Percentiles rank a stretch among this genome's conserved stretches.
These are phyloP conservation scores for Ilyonectria sp. DNA, from an alignment of 2,329 filamentous ascomycete species.

Conservation along the genomic window DNA sequence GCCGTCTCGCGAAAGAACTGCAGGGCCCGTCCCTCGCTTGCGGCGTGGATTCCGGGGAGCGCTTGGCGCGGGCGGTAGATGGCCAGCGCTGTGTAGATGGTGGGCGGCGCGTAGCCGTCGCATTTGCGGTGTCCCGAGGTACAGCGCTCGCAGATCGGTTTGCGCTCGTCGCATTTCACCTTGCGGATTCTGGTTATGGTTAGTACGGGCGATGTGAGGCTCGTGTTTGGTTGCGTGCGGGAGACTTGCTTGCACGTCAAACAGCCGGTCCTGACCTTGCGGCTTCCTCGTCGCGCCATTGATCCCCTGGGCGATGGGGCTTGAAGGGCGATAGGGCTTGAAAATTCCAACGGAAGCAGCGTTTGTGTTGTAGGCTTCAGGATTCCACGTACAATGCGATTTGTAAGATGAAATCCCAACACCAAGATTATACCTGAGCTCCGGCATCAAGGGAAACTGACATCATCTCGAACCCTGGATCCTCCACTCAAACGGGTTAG, in stretches of 20 bases:
- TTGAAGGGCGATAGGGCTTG: background rate
- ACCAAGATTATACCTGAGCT: background rate
- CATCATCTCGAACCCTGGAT: background rate
- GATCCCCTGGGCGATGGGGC: background rate
- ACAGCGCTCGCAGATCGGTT: background rate
- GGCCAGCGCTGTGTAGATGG: background rate
- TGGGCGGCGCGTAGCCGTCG: background rate
- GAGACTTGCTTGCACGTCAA: background rate
- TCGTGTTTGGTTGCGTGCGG: background rate
- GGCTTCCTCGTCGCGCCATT: background rate
- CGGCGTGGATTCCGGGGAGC: background rate
- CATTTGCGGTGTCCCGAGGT: background rate
- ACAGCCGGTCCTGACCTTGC: slow-evolving; percentile 1
- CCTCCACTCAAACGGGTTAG: background rate
- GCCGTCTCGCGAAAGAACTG: slow-evolving; percentile 34
- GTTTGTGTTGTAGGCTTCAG: background rate
- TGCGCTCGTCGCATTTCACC: background rate
- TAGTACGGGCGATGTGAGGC: background rate
- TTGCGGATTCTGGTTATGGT: background rate
- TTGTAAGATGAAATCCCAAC: background rate
- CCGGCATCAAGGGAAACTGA: background rate
- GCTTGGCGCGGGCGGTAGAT: background rate
- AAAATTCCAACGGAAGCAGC: background rate
- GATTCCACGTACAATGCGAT: no score
- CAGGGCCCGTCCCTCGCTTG: slow-evolving; percentile 4